Base-by-base conservation (phyloP, 2,329 filamentous ascomycete genomes). In the Aschersonia sp. region DNA sequence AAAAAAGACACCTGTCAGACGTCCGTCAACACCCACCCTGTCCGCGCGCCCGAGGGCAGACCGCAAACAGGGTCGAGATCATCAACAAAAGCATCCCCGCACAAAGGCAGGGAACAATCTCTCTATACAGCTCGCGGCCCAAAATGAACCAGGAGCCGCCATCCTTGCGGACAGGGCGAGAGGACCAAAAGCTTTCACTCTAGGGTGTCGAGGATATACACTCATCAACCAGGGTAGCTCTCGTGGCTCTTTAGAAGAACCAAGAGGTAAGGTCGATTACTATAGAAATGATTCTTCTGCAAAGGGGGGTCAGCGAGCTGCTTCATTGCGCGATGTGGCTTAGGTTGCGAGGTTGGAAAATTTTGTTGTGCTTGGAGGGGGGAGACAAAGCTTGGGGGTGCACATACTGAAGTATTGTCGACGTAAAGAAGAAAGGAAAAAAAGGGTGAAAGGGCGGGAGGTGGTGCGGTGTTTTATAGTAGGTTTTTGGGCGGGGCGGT, bases 211-310 rank as follows among this genome's bases (percentile, higher is more conserved):
- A 86, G 84, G 86, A 86, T 83, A 77, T 85, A 60, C 60, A 69
- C 67, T 94, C 87, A 92, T 94, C 87, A 86, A 84, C 85, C 86
- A 87, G 86, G 84, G 81, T 90, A 79, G 80, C 80, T 78, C 87
- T 83, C 90, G 84, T 87, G 79, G 85, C 88, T 94, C 76, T 75
- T 84, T 77, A 88, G 77, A 79, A 80, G 79, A 90, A 83, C 81
- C 87, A 83, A 92, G 85, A 87, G 81, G 76, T 41, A 14, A 75
- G 77, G 84, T 88, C 81, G 81, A 86, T 76, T 82, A 89, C 87
- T 95, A 88, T 89, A 94, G 84, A 94, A 94, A 86, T 87, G 86
- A 90, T 90, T 89, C 85, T 87, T 69, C 64, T 72, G 64, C 54
- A 54, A 4, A 55, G 40, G 35, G 49, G 47, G 49, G 54, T 59